phyloP scores from a whole-genome alignment of 2,329 filamentous ascomycete species.

The Bisporella sp. region DNA sequence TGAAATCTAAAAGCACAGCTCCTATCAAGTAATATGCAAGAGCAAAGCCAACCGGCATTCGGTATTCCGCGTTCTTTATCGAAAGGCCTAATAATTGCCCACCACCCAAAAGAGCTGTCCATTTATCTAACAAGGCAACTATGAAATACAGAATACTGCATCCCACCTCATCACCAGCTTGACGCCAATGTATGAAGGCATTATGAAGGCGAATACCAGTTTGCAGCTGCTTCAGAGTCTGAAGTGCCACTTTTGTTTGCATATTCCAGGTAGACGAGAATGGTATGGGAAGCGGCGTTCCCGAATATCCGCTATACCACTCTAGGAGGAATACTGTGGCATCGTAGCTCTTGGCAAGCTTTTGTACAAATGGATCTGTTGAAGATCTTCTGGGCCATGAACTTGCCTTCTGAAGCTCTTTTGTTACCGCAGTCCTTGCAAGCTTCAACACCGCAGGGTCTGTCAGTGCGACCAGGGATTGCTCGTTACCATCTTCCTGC shows the following conservation, averaged over 20 bases:
- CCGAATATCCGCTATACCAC: conserved; percentile 35
- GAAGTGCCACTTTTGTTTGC: conserved; percentile 24
- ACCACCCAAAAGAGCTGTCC: conserved; percentile 21
- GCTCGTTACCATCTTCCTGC: conserved; percentile 1
- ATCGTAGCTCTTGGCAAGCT: conserved; percentile 38
- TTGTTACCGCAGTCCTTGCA: conserved; percentile 29
- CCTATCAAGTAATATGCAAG: conserved; percentile 34
- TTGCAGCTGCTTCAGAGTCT: conserved; percentile 25
- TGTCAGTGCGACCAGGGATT: conserved; percentile 28
- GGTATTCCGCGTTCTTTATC: conserved; percentile 28
- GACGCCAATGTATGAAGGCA: conserved; percentile 27
- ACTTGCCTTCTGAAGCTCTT: conserved; percentile 13
- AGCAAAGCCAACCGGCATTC: conserved; percentile 36
- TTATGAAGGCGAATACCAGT: conserved; percentile 27
- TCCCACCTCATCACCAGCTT: conserved; percentile 35
- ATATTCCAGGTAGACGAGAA: conserved; percentile 29
- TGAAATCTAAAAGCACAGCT: conserved; percentile 31
- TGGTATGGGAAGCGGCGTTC: conserved; percentile 23
- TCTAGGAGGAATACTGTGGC: conserved; percentile 29
- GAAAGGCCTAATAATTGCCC: conserved; percentile 30
- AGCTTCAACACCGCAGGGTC: conserved; percentile 1
- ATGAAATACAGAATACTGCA: conserved; percentile 35
- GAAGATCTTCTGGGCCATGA: conserved; percentile 4
- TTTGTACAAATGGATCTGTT: conserved; percentile 9
- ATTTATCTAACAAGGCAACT: conserved; percentile 28